These are phyloP conservation scores for Phaeophleospora eucalypticola DNA, from an alignment of 2,329 filamentous ascomycete genomes.

Conservation along the genomic window DNA sequence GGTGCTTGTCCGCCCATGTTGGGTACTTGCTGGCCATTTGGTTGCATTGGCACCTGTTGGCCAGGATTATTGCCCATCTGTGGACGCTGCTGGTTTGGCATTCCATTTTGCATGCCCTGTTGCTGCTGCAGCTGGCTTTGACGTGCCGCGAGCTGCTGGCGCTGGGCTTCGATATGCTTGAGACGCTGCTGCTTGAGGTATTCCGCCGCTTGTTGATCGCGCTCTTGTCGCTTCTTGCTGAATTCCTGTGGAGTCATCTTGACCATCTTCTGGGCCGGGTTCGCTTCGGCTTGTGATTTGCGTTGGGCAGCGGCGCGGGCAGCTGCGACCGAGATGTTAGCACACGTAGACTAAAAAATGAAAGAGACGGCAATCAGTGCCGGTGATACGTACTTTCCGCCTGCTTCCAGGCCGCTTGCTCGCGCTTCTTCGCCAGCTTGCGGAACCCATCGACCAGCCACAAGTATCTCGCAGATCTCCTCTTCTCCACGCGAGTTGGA, in stretches of 20 bases:
- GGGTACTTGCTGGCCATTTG: constrained; percentile 29
- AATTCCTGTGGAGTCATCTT: constrained; percentile 81
- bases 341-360: not conserved
- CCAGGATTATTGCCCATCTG: constrained; percentile 15
- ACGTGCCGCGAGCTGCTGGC: constrained; percentile 37
- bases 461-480: constrained; percentile 80
- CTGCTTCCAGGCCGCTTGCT: constrained; percentile 79
- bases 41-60: constrained; percentile 27
- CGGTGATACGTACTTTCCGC: constrained; percentile 54
- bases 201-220: constrained; percentile 62
- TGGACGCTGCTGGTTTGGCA: constrained; percentile 25
- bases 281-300: constrained; percentile 54
- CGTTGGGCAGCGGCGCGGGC: constrained; percentile 68
- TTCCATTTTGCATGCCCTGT: constrained; percentile 31
- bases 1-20: constrained; percentile 38
- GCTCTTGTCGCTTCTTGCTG: constrained; percentile 81
- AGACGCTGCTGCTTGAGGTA: constrained; percentile 36
- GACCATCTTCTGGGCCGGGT: constrained; percentile 32
- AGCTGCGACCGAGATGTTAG: constrained; percentile 25
- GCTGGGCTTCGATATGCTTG: constrained; percentile 31
- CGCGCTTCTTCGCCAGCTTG: constrained; percentile 90
- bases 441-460: constrained; percentile 91
- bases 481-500: constrained; percentile 79
- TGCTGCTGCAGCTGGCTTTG: constrained; percentile 25
- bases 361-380: too few species aligned